Conservation (phyloP, 345 rosid species). For the Salix exigua region DNA sequence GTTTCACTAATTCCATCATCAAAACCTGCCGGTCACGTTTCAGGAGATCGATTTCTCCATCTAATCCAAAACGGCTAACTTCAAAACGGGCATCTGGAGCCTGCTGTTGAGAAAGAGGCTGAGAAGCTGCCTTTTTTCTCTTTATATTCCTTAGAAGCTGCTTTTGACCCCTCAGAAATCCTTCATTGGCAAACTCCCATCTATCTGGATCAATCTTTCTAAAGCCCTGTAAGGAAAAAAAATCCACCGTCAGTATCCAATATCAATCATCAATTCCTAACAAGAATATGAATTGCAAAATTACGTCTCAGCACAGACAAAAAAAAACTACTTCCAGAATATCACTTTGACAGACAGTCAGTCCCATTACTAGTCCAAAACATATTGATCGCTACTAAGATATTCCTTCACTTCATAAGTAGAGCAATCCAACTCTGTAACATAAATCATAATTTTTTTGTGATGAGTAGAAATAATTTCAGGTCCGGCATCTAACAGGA, state of each 20-base stretch:
- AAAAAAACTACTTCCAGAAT: neutral
- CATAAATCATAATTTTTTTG: neutral
- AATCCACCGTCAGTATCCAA: neutral
- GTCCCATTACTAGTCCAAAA: too few species aligned
- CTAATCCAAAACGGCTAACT: conserved; percentile 46
- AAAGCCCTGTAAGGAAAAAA: conserved; percentile 51
- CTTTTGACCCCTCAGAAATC: conserved; percentile 67
- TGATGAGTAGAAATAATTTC: too few species aligned
- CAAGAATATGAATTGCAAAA: neutral
- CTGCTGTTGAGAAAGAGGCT: conserved; percentile 32
- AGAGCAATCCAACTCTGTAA: neutral
- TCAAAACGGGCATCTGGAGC: conserved; percentile 48
- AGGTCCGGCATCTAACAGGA: conserved; percentile 17
- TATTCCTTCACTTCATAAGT: neutral
- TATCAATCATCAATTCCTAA: neutral
- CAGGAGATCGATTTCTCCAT: conserved; percentile 44
- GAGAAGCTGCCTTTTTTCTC: conserved; percentile 53
- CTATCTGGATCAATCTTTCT: conserved; percentile 74
- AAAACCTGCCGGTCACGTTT: conserved; percentile 59
- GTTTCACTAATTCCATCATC: conserved; percentile 57
- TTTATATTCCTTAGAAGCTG: conserved; percentile 67
- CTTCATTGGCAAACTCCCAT: conserved; percentile 88
- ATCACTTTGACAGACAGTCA: neutral
- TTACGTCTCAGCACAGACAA: neutral
- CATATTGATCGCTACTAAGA: neutral